Evolutionary conservation across 2,329 filamentous ascomycete species (phyloP).

Genomic region (Exophiala oligosperma): DNA sequence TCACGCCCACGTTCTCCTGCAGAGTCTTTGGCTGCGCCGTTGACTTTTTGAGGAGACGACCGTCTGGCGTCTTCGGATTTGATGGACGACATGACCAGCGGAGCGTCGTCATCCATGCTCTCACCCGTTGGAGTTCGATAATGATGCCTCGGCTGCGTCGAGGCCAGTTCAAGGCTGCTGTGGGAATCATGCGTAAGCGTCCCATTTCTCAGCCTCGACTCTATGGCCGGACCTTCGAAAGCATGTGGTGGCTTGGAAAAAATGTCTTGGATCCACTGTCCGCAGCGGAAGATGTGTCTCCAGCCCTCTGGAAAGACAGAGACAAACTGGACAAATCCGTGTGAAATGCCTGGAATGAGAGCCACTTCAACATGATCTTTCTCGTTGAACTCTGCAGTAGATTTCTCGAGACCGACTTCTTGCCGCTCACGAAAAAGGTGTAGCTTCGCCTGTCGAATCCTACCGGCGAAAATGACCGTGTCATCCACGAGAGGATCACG

Average conservation of each 20-base stretch:
- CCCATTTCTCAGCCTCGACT: conserved; percentile 28
- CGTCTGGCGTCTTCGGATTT: conserved; percentile 4
- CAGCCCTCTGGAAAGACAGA: conserved; percentile 85
- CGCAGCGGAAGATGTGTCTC: conserved; percentile 79
- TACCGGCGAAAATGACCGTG: conserved; percentile 91
- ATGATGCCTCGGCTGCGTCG: conserved; percentile 27
- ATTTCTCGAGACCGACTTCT: conserved; percentile 56
- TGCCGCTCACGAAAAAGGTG: conserved; percentile 56
- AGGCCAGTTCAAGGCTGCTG: conserved; percentile 13
- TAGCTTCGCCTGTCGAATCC: conserved; percentile 75
- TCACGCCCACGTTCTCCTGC: conserved; percentile 4
- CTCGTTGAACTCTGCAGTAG: conserved; percentile 63
- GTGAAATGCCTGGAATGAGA: conserved; percentile 83
- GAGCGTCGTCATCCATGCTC: conserved; percentile 50
- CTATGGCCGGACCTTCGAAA: conserved; percentile 39
- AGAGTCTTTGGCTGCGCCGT: conserved; percentile 13
- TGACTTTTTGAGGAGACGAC: not conserved
- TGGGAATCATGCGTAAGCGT: conserved; percentile 18
- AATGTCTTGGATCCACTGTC: conserved; percentile 77
- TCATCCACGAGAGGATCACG: conserved; percentile 94
- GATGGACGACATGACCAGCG: conserved; percentile 30
- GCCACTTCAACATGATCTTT: conserved; percentile 77
- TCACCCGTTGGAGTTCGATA: conserved; percentile 46
- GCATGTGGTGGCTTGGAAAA: conserved; percentile 58
- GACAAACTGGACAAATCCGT: conserved; percentile 93